These are phyloP conservation scores for Musa schizocarpa DNA, from an alignment of 176 grass and related monocot species.

Conservation along the genomic window DNA sequence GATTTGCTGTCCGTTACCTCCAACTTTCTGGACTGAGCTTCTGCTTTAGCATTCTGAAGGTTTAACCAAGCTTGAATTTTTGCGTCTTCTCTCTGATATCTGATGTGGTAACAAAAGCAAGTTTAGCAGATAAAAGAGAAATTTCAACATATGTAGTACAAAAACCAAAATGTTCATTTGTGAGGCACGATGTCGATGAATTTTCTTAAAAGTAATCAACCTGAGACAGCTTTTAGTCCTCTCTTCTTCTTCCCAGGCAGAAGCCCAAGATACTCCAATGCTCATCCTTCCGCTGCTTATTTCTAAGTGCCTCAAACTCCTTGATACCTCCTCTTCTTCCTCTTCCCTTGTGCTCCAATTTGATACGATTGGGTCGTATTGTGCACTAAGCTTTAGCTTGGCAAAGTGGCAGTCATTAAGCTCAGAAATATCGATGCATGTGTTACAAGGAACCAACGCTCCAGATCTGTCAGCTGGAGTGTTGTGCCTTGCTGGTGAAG, in stretches of 20 bases:
- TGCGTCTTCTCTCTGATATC: slow-evolving; percentile 95
- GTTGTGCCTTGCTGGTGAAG: slow-evolving; percentile 78
- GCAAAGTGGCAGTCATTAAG: slow-evolving; percentile 62
- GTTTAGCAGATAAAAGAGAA: neutral
- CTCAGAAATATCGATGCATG: slow-evolving; percentile 46
- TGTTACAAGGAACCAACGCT: slow-evolving; percentile 46
- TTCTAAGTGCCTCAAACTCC: slow-evolving; percentile 86
- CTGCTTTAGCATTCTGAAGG: slow-evolving; percentile 86
- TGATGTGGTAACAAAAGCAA: slow-evolving; percentile 20
- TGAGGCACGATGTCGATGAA: neutral
- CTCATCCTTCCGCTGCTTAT: slow-evolving; percentile 37
- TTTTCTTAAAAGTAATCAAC: slow-evolving; percentile 5
- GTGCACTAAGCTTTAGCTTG: slow-evolving; percentile 66
- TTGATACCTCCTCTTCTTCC: slow-evolving; percentile 84
- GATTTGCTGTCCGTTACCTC: slow-evolving; percentile 39
- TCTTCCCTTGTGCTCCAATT: slow-evolving; percentile 93
- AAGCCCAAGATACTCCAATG: slow-evolving; percentile 36
- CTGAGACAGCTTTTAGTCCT: slow-evolving; percentile 89
- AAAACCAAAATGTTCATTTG: neutral
- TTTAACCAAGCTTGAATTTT: slow-evolving; percentile 96
- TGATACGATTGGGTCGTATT: slow-evolving; percentile 53
- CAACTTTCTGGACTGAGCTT: slow-evolving; percentile 93
- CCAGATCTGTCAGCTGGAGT: slow-evolving; percentile 74
- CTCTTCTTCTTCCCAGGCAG: slow-evolving; percentile 81
- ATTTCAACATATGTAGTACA: neutral